Base-by-base conservation (phyloP, 495 filamentous ascomycete species). In the Astrothelium macrocarpum region DNA sequence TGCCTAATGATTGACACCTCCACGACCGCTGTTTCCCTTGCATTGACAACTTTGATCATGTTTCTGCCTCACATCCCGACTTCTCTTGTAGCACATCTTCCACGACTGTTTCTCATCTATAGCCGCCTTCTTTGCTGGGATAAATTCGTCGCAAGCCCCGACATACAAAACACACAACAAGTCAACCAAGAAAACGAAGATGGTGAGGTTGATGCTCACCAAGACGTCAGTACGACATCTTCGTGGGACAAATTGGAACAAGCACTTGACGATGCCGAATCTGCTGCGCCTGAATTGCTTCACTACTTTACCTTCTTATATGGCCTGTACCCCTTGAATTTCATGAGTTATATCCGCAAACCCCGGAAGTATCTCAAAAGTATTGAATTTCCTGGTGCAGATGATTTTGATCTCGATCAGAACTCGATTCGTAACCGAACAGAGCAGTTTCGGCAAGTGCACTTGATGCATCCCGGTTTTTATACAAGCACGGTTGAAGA, bases 261-360 rank as follows among this genome's bases (percentile, higher is more conserved):
- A 43, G 78, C 83, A 2, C 76, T 84, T 16, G 82, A 85, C 60
- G 75, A 77, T 39, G 80, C 84, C 45, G 82, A 83, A 69, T 71
- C 81, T 68, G 74, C 86, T 64, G 77, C 87, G 45, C 89, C 89
- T 68, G 76, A 94, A 71, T 71, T 96, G 68, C 68, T 85, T 68
- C 72, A 90, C 69, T 82, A 96, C 80, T 85, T 96, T 80, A 84
- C 90, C 10, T 84, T 88, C 49, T 76, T 91, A 2, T 91, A 91
- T 64, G 88, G 88, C 14, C 76, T 91, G 10, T 91, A 90, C 65
- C 88, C 88, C n/a, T 81, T 89, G 64, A 90, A 90, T 70, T 86
- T 91, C 71, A 81, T 86, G 78, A 83, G 83, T 66, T 91, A 88
- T 73, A 86, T 91, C 53, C 79, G 87, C 28, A 90, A 91, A 67